Conservation (phyloP, 2,329 filamentous ascomycete species). For the Pyrenochaeta sp. region DNA sequence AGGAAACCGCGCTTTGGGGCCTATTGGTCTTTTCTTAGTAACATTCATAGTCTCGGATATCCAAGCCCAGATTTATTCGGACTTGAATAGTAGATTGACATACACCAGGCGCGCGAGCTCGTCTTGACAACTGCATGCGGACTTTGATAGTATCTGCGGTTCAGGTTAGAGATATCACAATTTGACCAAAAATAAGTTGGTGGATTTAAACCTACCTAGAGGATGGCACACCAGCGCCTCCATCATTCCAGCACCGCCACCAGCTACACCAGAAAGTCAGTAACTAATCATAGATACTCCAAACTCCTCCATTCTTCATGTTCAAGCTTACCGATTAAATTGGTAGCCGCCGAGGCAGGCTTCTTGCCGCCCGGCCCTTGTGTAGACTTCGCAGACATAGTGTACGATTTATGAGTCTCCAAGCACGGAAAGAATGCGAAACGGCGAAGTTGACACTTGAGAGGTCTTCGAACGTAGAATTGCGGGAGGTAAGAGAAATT, state of each 20-base stretch:
- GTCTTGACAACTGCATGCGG: slow-evolving; percentile 95
- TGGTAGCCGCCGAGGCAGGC: slow-evolving; percentile 85
- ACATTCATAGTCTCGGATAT: not conserved
- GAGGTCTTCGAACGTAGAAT: not conserved
- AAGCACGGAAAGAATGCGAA: slow-evolving; percentile 7
- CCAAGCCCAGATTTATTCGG: not conserved
- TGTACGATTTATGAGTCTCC: slow-evolving; percentile 18
- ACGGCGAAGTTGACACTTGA: not conserved
- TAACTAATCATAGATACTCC: slow-evolving; percentile 1
- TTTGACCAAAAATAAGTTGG: not conserved
- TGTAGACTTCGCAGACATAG: slow-evolving; percentile 68
- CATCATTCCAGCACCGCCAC: slow-evolving; percentile 98
- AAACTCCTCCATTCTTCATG: slow-evolving; percentile 1
- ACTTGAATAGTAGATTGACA: slow-evolving; percentile 35
- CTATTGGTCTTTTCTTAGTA: slow-evolving; percentile 41
- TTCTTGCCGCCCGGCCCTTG: slow-evolving; percentile 71
- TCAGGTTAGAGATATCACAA: slow-evolving; percentile 23
- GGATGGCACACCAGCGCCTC: slow-evolving; percentile 96
- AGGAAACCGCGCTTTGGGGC: slow-evolving; percentile 86
- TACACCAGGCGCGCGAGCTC: slow-evolving; percentile 82
- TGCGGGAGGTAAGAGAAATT: slow-evolving; percentile 5
- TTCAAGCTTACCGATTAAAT: slow-evolving; percentile 78
- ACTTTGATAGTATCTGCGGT: slow-evolving; percentile 96
- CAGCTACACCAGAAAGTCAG: slow-evolving; percentile 67
- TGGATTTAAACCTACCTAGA: slow-evolving; percentile 67